phyloP scores from a whole-genome alignment of 2,329 filamentous ascomycete genomes.

The Colletotrichum siamense region DNA sequence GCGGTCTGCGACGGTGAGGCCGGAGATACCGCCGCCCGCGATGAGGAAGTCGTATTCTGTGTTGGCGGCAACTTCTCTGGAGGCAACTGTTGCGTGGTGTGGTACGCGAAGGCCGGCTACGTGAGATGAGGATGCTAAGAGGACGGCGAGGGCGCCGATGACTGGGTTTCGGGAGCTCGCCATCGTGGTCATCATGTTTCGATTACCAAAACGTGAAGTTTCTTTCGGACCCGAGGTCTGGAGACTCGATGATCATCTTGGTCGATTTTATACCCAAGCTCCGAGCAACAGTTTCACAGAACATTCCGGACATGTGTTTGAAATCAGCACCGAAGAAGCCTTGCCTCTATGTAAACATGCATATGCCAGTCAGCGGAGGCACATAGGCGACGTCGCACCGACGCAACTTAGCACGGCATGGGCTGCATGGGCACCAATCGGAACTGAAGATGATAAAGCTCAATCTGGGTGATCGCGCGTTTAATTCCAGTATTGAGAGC shows the following conservation, averaged over 20 bases:
- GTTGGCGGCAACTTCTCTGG: not conserved
- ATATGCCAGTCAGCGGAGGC: not conserved
- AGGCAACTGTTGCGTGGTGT: not conserved
- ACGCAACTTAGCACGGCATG: not conserved
- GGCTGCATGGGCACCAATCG: not conserved
- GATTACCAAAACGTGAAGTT: not conserved
- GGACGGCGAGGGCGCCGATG: not conserved
- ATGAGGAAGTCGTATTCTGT: conserved; percentile 7
- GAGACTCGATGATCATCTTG: not conserved
- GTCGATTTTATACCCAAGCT: not conserved
- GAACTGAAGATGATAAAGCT: not conserved
- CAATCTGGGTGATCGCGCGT: not conserved
- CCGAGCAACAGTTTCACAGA: not conserved
- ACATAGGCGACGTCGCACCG: not conserved
- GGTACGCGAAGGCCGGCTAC: not conserved
- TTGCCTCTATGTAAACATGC: not conserved
- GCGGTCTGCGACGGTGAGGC: conserved; percentile 7
- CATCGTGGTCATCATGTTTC: not conserved
- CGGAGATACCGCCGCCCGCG: conserved; percentile 3
- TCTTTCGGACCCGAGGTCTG: fast-evolving
- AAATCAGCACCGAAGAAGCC: not conserved
- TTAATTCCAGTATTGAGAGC: not conserved
- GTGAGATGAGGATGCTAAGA: not conserved
- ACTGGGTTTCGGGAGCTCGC: not conserved
- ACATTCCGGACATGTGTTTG: fast-evolving